Base-by-base conservation (phyloP, 1,139 yeast species). In the Maudiozyma humilis region DNA sequence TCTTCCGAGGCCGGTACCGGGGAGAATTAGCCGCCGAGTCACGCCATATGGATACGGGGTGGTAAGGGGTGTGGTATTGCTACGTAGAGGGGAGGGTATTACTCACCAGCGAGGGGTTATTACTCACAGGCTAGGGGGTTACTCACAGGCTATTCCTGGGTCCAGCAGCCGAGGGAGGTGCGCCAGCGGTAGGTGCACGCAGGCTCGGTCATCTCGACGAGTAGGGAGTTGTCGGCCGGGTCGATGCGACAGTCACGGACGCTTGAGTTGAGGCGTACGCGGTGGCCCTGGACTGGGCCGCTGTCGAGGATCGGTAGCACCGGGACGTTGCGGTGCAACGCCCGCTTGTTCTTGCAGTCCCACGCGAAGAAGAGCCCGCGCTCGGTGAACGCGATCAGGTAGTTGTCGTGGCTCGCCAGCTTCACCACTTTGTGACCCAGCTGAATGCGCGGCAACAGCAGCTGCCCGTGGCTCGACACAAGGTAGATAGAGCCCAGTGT, bases 331-430 rank as follows among this genome's bases (percentile, higher is more conserved):
- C 53, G 56, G 27, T 50, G 45, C 8, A 59, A 33, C n/a, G 48
- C 42, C 40, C 47, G 52, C 32, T 47, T 35, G 10, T 41, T 47
- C 3, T 36, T 35, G 19, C 61, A 33, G 44, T 60, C 47, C 64
- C 64, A 60, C n/a, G 54, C 56, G 40, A 51, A 60, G 33, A 63
- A 49, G 15, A 61, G 43, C 2, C 64, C 66, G 29, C 62, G 50
- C 32, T 61, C 65, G 3, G 63, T 55, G 2, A 62, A 36, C 1
- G 52, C 53, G 7, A 60, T 38, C 13, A 63, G 47, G 38, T 48
- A 51, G 1, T 47, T 33, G 6, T 46, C 48, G n/a, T 51, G 47
- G 13, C 54, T 41, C 16, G 44, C 40, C 38, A 61, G 40, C 41
- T 61, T 59, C 17, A 62, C 44, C 3, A 55, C 50, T 40, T 60